Evolutionary conservation across 257 asterid genomes (phyloP).

Genomic region (Striga asiatica): DNA sequence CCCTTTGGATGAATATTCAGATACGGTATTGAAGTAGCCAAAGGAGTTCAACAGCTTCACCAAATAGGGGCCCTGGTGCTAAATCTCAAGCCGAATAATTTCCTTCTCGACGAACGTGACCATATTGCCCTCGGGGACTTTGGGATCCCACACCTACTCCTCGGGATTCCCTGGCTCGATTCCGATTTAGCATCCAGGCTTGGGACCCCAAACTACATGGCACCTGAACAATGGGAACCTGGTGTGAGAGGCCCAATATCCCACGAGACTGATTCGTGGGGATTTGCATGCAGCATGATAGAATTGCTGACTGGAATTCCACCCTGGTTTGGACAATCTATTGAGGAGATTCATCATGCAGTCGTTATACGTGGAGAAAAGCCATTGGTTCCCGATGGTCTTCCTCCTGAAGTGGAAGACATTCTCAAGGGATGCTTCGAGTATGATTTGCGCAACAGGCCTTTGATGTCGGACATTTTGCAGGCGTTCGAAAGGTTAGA

Average conservation of each 20-base stretch:
- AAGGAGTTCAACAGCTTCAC: slow-evolving; percentile 48
- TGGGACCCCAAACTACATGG: slow-evolving; percentile 64
- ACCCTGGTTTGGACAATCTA: slow-evolving; percentile 49
- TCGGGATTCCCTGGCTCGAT: slow-evolving; percentile 31
- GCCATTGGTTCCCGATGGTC: slow-evolving; percentile 51
- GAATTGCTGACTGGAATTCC: slow-evolving; percentile 56
- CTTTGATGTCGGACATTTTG: slow-evolving; percentile 44
- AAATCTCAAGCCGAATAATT: slow-evolving; percentile 58
- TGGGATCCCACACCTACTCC: slow-evolving; percentile 51
- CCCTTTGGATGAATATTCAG: slow-evolving; percentile 18
- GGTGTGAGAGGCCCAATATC: slow-evolving; percentile 58
- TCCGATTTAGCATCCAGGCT: slow-evolving; percentile 27
- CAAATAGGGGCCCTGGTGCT: slow-evolving; percentile 34
- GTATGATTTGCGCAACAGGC: slow-evolving; percentile 53
- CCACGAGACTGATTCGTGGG: slow-evolving; percentile 65
- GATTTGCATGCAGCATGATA: slow-evolving; percentile 51
- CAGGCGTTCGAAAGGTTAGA: slow-evolving; percentile 46
- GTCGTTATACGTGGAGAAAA: slow-evolving; percentile 43
- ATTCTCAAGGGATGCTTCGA: slow-evolving; percentile 52
- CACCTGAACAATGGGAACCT: slow-evolving; percentile 72
- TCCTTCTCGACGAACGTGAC: slow-evolving; percentile 42
- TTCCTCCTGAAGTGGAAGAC: slow-evolving; percentile 41
- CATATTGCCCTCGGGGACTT: slow-evolving; percentile 48
- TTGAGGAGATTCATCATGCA: slow-evolving; percentile 30
- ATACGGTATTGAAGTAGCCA: slow-evolving; percentile 42